phyloP scores from a whole-genome alignment of 148 eudicot genomes.

The Dysphania ambrosioides region DNA sequence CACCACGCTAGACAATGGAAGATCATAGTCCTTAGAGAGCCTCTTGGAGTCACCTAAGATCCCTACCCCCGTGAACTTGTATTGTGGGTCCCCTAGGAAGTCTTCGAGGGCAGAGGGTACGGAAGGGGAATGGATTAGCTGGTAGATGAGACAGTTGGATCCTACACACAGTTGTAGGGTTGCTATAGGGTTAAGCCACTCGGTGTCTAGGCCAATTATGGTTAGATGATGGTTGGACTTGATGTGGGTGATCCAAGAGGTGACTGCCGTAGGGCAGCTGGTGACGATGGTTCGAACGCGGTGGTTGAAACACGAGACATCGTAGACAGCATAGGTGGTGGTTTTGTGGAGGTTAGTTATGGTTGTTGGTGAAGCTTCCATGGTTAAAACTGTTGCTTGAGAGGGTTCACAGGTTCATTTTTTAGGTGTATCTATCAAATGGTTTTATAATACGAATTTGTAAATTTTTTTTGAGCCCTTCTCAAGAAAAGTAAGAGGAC shows the following conservation, averaged over 20 bases:
- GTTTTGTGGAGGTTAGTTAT: conserved; percentile 5
- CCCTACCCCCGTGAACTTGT: conserved; percentile 35
- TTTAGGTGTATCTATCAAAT: too few relatives aligned
- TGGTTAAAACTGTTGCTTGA: neutral
- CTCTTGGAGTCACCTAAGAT: conserved; percentile 32
- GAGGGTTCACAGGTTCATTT: too few relatives aligned
- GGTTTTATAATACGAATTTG: too few relatives aligned
- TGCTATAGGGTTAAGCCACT: conserved; percentile 22
- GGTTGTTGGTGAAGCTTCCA: conserved; percentile 8
- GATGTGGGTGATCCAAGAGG: conserved; percentile 19
- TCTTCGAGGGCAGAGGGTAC: neutral
- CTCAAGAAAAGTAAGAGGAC: too few relatives aligned
- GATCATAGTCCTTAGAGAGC: conserved; percentile 31
- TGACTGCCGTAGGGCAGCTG: neutral
- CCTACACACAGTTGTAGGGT: conserved; percentile 29
- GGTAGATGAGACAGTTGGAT: conserved; percentile 25
- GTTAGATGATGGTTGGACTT: neutral
- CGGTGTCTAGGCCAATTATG: conserved; percentile 25
- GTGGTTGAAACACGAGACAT: conserved; percentile 15
- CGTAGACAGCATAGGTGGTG: conserved; percentile 11
- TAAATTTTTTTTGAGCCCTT: too few relatives aligned
- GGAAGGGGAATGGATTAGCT: conserved; percentile 2
- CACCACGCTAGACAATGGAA: neutral
- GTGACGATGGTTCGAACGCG: conserved; percentile 18
- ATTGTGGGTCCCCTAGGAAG: conserved; percentile 11